These are phyloP conservation scores for Penicillium italicum DNA, from an alignment of 2,329 filamentous ascomycete genomes.

Conservation along the genomic window DNA sequence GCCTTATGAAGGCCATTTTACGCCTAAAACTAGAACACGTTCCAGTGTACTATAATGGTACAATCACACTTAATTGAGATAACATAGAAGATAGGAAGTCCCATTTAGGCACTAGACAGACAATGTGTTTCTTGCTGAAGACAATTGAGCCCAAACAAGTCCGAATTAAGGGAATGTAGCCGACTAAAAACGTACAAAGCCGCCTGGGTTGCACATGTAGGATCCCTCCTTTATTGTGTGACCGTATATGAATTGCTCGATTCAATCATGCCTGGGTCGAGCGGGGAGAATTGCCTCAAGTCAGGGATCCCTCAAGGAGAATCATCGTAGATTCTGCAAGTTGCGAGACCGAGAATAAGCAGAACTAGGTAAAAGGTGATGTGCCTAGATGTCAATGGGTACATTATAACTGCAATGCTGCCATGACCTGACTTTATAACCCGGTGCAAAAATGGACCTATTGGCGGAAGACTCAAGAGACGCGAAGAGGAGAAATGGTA, in stretches of 20 bases:
- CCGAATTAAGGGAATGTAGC: neutral
- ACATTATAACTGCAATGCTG: neutral
- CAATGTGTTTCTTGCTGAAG: too few relatives aligned
- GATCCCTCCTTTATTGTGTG: neutral
- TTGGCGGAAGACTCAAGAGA: neutral
- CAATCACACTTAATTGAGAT: too few relatives aligned
- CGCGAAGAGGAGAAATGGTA: neutral
- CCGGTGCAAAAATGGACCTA: neutral
- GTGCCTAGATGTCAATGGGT: neutral
- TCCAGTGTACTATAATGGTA: too few relatives aligned
- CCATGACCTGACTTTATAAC: neutral
- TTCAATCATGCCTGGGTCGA: too few relatives aligned
- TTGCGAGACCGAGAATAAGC: neutral
- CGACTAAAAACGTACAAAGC: neutral
- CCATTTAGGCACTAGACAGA: accelerated
- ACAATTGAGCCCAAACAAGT: accelerated
- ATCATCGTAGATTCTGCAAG: neutral
- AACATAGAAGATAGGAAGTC: accelerated
- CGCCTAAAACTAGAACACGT: too few relatives aligned
- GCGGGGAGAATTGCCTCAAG: neutral
- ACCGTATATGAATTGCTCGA: neutral
- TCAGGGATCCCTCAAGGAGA: too few relatives aligned
- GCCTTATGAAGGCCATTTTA: too few relatives aligned
- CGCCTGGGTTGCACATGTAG: neutral
- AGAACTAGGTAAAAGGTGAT: neutral